Evolutionary conservation across 2,329 filamentous ascomycete species (phyloP).

Genomic region (Alternaria postmessia): DNA sequence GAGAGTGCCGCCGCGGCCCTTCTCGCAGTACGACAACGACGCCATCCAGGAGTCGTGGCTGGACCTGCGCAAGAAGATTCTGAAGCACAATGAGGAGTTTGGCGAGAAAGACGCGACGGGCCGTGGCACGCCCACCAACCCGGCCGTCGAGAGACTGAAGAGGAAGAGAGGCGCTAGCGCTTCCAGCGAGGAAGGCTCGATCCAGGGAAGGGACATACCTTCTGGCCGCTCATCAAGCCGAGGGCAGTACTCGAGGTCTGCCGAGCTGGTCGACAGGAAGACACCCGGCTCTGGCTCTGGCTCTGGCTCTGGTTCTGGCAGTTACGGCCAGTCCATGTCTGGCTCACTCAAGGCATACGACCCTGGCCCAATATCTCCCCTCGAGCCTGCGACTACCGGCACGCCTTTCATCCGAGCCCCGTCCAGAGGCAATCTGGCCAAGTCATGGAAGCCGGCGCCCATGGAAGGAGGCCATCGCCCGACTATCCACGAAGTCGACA

Average conservation of each 20-base stretch:
- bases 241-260: conserved; percentile 41
- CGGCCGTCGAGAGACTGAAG: conserved; percentile 45
- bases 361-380: conserved; percentile 38
- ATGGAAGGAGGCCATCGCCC: conserved; percentile 44
- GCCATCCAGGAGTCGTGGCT: conserved; percentile 82
- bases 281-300: conserved; percentile 37
- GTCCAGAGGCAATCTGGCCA: conserved; percentile 49
- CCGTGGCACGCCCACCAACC: conserved; percentile 41
- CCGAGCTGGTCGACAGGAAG: conserved; percentile 34
- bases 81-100: conserved; percentile 52
- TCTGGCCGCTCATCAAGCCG: conserved; percentile 26
- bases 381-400: conserved; percentile 53
- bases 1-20: conserved; percentile 75
- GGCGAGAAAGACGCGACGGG: conserved; percentile 43
- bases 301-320: conserved; percentile 37
- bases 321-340: conserved; percentile 29
- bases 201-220: conserved; percentile 43
- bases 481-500: conserved; percentile 53
- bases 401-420: conserved; percentile 62
- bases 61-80: conserved; percentile 62
- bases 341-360: conserved; percentile 45
- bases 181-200: conserved; percentile 32
- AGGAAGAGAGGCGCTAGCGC: conserved; percentile 43
- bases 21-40: conserved; percentile 79
- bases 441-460: conserved; percentile 32